Evolutionary conservation across 805 yeast genomes (phyloP), one percentile per base, ranked within the genome.

Genomic region (Candida krabiensis): DNA sequence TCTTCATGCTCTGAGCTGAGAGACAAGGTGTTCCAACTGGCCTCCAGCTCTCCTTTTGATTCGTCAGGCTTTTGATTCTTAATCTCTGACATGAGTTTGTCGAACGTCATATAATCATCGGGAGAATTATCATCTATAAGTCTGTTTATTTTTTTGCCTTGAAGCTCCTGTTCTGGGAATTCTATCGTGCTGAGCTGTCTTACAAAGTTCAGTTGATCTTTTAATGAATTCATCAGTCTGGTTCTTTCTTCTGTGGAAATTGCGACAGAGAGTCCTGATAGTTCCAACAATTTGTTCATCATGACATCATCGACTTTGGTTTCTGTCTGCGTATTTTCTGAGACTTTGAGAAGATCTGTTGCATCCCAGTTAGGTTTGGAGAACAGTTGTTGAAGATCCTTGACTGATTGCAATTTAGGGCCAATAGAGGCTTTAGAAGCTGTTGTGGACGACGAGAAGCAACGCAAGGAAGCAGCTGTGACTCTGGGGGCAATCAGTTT

Each of bases 171-270:
- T 1, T 56, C 49, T 6, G 24, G 30, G 13, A 39, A 4, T 4
- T 56, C 55, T n/a, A 60, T 47, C 4, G 60, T 43, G 35, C 70
- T 71, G 31, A 80, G 56, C 30, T 70, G 69, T 37, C 71, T 58
- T 14, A 79, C 66, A 43, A 80, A 75, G n/a, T 60, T 55, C 17
- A 79, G 60, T 44, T 80, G 85, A 13, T 69, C 69, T 26, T 63
- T 61, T 33, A 79, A 52, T 1, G 69, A 64, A 0, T 39, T 30
- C 11, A 61, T 56, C 28, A 73, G 56, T 19, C 48, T 49, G 3
- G 44, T 40, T 16, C 65, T 57, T 25, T 69, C 64, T 3, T 50
- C 53, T 0, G 37, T 36, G 4, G 58, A 19, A 9, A 64, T 38
- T 5, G 49, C 41, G 8, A 60, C 48, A 3, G 71, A 65, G 4